Evolutionary conservation across 2,329 filamentous ascomycete genomes (phyloP), one percentile per base, ranked within the genome.

Genomic region (Didymella pomorum): DNA sequence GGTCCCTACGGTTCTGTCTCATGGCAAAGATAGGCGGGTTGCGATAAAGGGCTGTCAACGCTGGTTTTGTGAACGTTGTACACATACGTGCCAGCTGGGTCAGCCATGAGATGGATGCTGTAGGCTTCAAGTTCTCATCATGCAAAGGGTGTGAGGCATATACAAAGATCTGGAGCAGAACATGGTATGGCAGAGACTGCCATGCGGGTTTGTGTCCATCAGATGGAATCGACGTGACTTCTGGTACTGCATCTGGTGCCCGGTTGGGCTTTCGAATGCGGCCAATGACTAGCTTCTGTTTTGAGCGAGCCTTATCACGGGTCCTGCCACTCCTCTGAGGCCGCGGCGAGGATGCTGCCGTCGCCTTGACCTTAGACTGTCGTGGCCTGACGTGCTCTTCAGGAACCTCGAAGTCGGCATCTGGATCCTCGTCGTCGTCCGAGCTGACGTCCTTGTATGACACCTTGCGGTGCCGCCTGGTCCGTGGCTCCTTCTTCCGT

Each of bases 11-110:
- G 12, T 79, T 79, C 61, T 83, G 82, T 31, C 77, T 74, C 33
- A 81, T 76, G 1, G 83, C 81, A 58, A 84, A 81, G 43, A 95
- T 79, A 1, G 87, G 87, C 9, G 91, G 91, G 5, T 82, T 86
- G 45, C 84, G 81, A 72, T 95, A 95, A 5, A 96, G 80, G 1
- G 86, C 88, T 5, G 87, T 87, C 49, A 95, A 76, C 1, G 90
- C 90, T 5, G 92, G 89, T 67, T 93, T 91, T 0, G 85, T 79
- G 56, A 93, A 92, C 2, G 82, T 75, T 49, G 81, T 84, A 68
- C 66, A 93, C 16, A 87, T 78, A 2, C 83, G 81, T 33, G 89
- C 86, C 43, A 85, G 79, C n/a, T 81, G 80, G 10, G 89, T 76
- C 7, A 96, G 83, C 89, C 89, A 92, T 66, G 82, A 67, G 16